Evolutionary conservation across 306 rosid genomes (phyloP).

Genomic region (Luffa acutangula): DNA sequence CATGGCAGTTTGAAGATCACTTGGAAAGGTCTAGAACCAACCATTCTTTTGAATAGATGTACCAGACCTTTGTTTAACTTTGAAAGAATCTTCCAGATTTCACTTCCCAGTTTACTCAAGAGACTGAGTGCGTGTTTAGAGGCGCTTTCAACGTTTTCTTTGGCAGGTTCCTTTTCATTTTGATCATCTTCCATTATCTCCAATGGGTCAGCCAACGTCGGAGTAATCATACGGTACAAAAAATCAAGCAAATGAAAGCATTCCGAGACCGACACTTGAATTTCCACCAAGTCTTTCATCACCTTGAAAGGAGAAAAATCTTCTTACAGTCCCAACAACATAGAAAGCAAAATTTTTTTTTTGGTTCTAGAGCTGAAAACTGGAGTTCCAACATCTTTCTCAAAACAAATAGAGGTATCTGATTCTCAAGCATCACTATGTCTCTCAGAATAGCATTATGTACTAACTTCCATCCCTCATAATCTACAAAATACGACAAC

Average conservation of each 20-base stretch:
- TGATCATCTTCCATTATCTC: constrained; percentile 16
- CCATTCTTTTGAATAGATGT: constrained; percentile 25
- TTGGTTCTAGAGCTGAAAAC: constrained; percentile 25
- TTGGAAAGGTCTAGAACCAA: constrained; percentile 40
- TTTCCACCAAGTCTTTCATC: constrained; percentile 22
- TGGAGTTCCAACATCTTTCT: constrained; percentile 44
- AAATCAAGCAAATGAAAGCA: constrained; percentile 56
- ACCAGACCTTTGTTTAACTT: constrained; percentile 40
- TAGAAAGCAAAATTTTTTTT: constrained; percentile 34
- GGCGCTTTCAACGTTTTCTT: constrained; percentile 2
- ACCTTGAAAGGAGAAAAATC: constrained; percentile 59
- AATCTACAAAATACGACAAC: constrained; percentile 59
- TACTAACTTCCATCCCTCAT: constrained; percentile 41
- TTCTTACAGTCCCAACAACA: constrained; percentile 43
- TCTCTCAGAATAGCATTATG: constrained; percentile 63
- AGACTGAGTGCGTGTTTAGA: background rate
- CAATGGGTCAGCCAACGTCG: constrained; percentile 19
- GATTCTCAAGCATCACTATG: constrained; percentile 70
- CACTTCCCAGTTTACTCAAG: constrained; percentile 18
- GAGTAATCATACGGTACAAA: constrained; percentile 43
- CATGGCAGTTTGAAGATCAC: constrained; percentile 44
- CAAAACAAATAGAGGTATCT: constrained; percentile 56
- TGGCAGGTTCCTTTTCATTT: constrained; percentile 11
- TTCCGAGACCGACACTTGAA: constrained; percentile 31
- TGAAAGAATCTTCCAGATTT: constrained; percentile 38